Evolutionary conservation across 2,329 filamentous ascomycete genomes (phyloP).

Genomic region (Aspergillus texensis): DNA sequence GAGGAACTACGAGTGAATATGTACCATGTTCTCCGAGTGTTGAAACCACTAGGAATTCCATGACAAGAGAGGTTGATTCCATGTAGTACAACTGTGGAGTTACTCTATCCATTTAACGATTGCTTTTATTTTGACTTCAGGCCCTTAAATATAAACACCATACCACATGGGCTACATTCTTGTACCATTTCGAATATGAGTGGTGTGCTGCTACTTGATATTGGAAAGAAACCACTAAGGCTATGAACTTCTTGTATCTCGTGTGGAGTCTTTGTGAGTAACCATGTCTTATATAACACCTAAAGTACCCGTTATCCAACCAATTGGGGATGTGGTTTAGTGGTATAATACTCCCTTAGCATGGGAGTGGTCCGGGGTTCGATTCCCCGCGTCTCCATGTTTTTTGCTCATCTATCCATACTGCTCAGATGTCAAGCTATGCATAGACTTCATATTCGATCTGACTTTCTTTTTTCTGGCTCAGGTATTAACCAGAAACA

Average conservation of each 20-base stretch:
- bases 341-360: constrained; percentile 3
- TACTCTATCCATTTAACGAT: not conserved
- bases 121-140: not conserved
- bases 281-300: not conserved
- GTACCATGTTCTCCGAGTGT: not conserved
- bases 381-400: not conserved
- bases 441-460: no score
- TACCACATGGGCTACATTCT: not conserved
- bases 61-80: not conserved
- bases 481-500: not conserved
- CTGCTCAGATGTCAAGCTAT: no score
- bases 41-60: not conserved
- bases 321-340: constrained; percentile 3
- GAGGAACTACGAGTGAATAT: not conserved
- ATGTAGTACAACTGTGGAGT: not conserved
- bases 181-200: not conserved
- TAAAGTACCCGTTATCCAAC: rapidly evolving
- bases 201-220: no score
- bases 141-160: not conserved
- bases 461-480: not conserved
- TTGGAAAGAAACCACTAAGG: no score
- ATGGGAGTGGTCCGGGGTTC: constrained; percentile 2
- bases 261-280: not conserved
- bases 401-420: not conserved
- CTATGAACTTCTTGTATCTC: no score